Conservation (phyloP, 129 eudicot species). For the Smallanthus sonchifolius region DNA sequence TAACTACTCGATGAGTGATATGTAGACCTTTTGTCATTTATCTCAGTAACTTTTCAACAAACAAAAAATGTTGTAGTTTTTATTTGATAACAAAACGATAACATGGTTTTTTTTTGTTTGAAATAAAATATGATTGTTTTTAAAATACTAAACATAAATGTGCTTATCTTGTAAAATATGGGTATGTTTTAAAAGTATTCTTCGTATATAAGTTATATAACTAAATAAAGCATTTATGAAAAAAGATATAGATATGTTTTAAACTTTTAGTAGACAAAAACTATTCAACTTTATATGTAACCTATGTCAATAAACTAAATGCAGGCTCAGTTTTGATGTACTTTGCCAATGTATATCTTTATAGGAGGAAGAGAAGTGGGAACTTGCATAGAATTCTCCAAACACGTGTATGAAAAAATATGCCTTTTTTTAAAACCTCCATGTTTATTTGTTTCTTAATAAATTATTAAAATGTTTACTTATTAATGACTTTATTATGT, state of each 20-base stretch:
- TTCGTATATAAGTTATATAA: too few species aligned
- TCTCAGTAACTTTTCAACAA: background rate
- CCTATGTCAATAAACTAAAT: background rate
- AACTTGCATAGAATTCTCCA: conserved; percentile 13
- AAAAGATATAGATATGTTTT: background rate
- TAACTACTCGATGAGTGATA: too few species aligned
- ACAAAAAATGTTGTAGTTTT: background rate
- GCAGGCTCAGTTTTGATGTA: conserved; percentile 1
- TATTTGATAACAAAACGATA: background rate
- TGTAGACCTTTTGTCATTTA: background rate
- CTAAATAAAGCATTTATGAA: too few species aligned
- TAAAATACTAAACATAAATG: too few species aligned
- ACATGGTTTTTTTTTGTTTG: background rate
- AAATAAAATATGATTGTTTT: too few species aligned
- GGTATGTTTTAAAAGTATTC: too few species aligned
- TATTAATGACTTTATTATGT: background rate
- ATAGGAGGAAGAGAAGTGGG: conserved; percentile 7
- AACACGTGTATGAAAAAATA: conserved; percentile 11
- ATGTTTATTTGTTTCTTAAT: background rate
- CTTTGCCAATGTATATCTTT: conserved; percentile 6
- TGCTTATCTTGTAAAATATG: too few species aligned
- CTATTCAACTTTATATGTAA: background rate
- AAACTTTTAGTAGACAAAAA: background rate
- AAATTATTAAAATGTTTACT: background rate
- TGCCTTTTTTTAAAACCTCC: background rate